Percentiles rank a stretch among this genome's conserved stretches.
phyloP scores from a whole-genome alignment of 148 eudicot genomes.

The Amaranthus hypochondriacus region DNA sequence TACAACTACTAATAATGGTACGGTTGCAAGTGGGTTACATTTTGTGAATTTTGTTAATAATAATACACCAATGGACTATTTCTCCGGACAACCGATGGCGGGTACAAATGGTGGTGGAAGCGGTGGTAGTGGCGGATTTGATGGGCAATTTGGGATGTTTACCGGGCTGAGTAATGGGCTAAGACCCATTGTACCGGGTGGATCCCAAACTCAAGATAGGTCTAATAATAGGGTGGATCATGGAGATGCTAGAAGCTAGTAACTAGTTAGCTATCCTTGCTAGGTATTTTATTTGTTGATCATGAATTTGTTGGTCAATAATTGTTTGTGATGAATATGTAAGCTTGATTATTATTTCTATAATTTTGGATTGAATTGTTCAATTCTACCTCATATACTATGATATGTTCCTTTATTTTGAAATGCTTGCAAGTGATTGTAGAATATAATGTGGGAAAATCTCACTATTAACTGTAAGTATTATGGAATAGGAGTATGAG shows the following conservation, averaged over 20 bases:
- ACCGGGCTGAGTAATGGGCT: conserved; percentile 20
- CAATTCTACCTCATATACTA: background rate
- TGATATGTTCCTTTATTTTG: no score
- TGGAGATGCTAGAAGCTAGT: conserved; percentile 23
- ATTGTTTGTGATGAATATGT: background rate
- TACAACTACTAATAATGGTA: conserved; percentile 5
- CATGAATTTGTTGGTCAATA: background rate
- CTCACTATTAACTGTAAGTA: no score
- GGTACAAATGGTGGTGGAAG: conserved; percentile 14
- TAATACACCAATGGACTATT: conserved; percentile 23
- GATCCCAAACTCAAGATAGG: conserved; percentile 26
- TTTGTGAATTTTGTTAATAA: conserved; percentile 34
- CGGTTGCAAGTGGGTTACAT: conserved; percentile 29
- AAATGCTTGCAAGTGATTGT: no score
- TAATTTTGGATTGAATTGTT: background rate
- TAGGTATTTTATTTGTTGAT: background rate
- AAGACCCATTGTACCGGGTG: conserved; percentile 16
- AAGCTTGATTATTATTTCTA: conserved; percentile 3
- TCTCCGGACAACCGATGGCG: conserved; percentile 21
- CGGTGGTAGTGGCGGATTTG: conserved; percentile 17
- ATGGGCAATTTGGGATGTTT: conserved; percentile 25
- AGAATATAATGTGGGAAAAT: no score
- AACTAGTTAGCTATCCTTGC: conserved; percentile 9
- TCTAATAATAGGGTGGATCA: conserved; percentile 23
- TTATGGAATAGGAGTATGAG: no score